phyloP scores from a whole-genome alignment of 192 early-diverging fungal genomes.

The Podila epicladia region DNA sequence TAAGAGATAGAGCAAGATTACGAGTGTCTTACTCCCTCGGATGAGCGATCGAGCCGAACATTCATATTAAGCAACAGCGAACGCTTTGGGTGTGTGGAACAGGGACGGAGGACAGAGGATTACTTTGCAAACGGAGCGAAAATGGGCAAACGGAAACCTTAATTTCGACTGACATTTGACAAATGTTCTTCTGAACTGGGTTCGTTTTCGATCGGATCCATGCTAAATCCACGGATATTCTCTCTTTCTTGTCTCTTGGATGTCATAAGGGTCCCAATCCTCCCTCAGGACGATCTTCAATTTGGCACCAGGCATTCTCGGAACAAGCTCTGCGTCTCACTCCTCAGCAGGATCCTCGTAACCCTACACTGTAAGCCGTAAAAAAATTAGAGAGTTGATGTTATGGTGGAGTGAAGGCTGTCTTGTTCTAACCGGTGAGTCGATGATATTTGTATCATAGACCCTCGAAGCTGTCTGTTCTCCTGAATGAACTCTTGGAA shows the following conservation, averaged over 20 bases:
- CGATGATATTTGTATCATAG: slow-evolving; percentile 5
- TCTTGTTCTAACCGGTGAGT: not conserved
- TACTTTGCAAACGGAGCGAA: slow-evolving; percentile 18
- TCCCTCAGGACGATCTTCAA: not conserved
- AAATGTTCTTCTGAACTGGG: not conserved
- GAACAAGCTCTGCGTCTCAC: slow-evolving; percentile 34
- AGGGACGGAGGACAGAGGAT: too few species aligned
- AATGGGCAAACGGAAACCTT: slow-evolving; percentile 22
- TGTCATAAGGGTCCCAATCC: not conserved
- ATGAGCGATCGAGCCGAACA: too few species aligned
- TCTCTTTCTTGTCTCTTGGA: not conserved
- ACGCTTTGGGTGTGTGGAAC: too few species aligned
- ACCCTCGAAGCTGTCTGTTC: slow-evolving; percentile 38
- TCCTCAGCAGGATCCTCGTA: slow-evolving; percentile 29
- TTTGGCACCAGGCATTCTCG: slow-evolving; percentile 36
- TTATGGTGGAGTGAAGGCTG: not conserved
- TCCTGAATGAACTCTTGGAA: slow-evolving; percentile 39
- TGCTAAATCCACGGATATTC: not conserved
- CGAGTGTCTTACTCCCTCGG: too few species aligned
- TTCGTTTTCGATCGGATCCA: not conserved
- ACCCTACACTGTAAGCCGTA: slow-evolving; percentile 10
- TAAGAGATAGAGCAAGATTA: slow-evolving; percentile 7
- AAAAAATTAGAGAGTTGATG: not conserved
- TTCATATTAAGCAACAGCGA: too few species aligned
- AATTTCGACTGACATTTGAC: slow-evolving; percentile 9